These are phyloP conservation scores for Pleurotus ostreatus DNA, from an alignment of 768 basidiomycete species.

Conservation along the genomic window DNA sequence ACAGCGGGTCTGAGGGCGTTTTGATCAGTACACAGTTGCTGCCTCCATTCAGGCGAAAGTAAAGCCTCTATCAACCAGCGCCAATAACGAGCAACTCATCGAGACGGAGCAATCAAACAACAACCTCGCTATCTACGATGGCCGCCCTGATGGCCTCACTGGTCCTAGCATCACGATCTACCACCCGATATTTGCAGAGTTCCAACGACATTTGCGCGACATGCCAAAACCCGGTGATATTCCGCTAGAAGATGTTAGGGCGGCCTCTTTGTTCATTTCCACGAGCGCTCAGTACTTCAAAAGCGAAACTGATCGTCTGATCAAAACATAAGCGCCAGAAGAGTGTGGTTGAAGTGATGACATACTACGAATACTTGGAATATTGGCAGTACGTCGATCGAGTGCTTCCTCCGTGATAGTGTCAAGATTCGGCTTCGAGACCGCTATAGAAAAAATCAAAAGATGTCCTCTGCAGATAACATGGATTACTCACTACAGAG, in stretches of 20 bases:
- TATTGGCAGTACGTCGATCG: background rate
- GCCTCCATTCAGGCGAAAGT: background rate
- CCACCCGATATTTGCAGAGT: slow-evolving; percentile 2
- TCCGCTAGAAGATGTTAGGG: background rate
- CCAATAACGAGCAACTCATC: background rate
- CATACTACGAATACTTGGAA: background rate
- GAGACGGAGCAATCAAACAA: background rate
- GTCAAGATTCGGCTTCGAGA: background rate
- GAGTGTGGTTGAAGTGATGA: background rate
- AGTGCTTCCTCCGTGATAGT: background rate
- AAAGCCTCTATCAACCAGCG: background rate
- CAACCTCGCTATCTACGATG: background rate
- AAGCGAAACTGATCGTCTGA: background rate
- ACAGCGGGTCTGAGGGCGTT: background rate
- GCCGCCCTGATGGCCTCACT: background rate
- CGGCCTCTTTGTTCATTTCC: background rate
- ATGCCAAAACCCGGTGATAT: background rate
- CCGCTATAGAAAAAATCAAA: background rate
- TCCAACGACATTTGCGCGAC: background rate
- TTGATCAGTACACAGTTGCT: background rate
- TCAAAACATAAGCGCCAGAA: background rate
- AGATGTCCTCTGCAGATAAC: background rate
- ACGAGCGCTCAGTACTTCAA: background rate
- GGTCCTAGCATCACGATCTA: slow-evolving; percentile 1
- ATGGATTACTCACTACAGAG: background rate